phyloP scores from a whole-genome alignment of 2,329 filamentous ascomycete genomes.

The Ophiobolus disseminans region DNA sequence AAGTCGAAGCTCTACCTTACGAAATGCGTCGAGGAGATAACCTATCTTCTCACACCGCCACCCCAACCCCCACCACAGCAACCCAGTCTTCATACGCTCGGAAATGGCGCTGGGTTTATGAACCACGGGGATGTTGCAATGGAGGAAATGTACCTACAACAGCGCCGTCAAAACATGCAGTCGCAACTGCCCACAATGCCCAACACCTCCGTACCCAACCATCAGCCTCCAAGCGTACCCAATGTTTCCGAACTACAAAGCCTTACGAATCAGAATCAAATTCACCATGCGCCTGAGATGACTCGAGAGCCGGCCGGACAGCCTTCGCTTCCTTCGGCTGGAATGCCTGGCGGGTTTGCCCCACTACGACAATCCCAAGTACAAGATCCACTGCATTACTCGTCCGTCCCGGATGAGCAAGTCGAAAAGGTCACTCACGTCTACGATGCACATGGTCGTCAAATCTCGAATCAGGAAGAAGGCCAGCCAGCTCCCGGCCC shows the following conservation, averaged over 20 bases:
- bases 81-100: constrained; percentile 44
- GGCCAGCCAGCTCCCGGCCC: constrained; percentile 39
- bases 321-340: constrained; percentile 48
- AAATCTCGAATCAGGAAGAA: constrained; percentile 56
- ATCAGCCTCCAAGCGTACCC: constrained; percentile 64
- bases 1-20: constrained; percentile 69
- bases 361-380: constrained; percentile 46
- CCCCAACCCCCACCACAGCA: constrained; percentile 66
- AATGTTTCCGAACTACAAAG: constrained; percentile 51
- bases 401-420: constrained; percentile 59
- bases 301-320: constrained; percentile 53
- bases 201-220: constrained; percentile 61
- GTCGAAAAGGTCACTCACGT: constrained; percentile 65
- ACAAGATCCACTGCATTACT: constrained; percentile 49
- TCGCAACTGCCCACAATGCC: constrained; percentile 49
- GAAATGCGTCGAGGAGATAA: constrained; percentile 72
- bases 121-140: constrained; percentile 62
- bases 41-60: constrained; percentile 71
- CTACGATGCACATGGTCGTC: constrained; percentile 65
- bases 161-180: constrained; percentile 62
- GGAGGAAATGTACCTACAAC: constrained; percentile 66
- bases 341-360: constrained; percentile 35
- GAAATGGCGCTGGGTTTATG: constrained; percentile 50
- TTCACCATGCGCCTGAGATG: constrained; percentile 53
- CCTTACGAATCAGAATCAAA: constrained; percentile 46